Evolutionary conservation across 2,329 filamentous ascomycete genomes (phyloP), one percentile per base, ranked within the genome.

Genomic region (Zasmidium cellare): DNA sequence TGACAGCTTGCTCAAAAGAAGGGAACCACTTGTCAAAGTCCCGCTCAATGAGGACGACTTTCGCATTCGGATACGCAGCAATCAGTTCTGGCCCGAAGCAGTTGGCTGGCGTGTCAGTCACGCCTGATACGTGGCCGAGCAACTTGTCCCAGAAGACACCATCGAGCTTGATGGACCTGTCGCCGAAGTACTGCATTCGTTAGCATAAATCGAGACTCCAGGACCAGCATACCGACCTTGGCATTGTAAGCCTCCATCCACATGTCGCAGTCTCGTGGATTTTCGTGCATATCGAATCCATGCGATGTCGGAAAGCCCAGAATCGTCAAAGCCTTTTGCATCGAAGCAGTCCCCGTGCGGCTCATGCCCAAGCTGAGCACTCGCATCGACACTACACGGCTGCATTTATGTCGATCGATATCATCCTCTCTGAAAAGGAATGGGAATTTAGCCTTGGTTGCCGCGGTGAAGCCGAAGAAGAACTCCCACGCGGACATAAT

Each of bases 231-330:
- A 14, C 24, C 47, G 18, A 44, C 55, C 66, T 84, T 84, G 60
- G 84, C 84, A 20, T 76, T 74, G 53, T 89, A 80, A 38, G 86
- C 87, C 59, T 88, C 83, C 75, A 84, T 82, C 86, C 87, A 89
- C 75, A 88, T 82, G 28, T 86, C 76, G 47, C 81, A 82, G 65
- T 88, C 86, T 25, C 80, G 82, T 6, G 82, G 82, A 71, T 86
- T 88, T 72, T 54, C 54, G 28, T 64, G 58, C 55, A 63, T 62
- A 28, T 62, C 62, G 35, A 65, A 62, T 46, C 59, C 60, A 52
- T 69, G 66, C 9, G 59, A 61, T 14, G 58, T 63, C 9, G 61
- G 60, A 41, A 65, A 65, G 23, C 63, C 66, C 2, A 68, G 56
- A 7, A 55, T 53, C 12, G 49, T 59, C 9, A 65, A 53, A 14